These are phyloP conservation scores for Lizonia empirigonia DNA, from an alignment of 2,329 filamentous ascomycete genomes.

Conservation along the genomic window DNA sequence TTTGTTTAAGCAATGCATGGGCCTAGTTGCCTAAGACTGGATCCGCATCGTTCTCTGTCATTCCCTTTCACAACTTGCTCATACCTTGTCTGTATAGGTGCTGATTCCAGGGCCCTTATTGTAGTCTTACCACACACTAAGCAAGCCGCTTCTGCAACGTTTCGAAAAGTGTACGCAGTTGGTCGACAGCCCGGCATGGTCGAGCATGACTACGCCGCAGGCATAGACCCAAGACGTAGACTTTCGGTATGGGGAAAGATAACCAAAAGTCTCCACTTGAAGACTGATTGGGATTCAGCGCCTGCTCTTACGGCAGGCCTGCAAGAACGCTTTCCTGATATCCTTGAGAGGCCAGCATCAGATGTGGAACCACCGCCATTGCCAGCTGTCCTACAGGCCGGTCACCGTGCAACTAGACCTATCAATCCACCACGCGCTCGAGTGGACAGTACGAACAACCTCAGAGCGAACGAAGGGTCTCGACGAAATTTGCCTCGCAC, in stretches of 20 bases:
- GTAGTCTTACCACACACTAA: neutral
- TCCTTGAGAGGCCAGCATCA: neutral
- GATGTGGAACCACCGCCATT: neutral
- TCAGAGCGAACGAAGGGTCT: neutral
- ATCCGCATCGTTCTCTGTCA: neutral
- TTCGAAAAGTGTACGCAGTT: neutral
- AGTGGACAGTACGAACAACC: neutral
- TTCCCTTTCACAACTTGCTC: neutral
- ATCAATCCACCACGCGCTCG: neutral
- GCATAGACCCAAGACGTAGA: neutral
- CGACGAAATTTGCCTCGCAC: neutral
- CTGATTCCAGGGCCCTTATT: neutral
- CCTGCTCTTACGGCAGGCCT: neutral
- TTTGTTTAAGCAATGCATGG: neutral
- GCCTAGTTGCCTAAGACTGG: neutral
- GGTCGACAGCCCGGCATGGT: neutral
- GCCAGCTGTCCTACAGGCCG: neutral
- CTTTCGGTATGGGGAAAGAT: neutral
- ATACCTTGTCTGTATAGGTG: neutral
- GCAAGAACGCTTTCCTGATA: neutral
- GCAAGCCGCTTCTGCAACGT: neutral
- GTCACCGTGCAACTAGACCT: neutral
- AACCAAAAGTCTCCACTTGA: neutral
- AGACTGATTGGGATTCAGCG: neutral
- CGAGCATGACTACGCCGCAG: slow-evolving; percentile 5